Evolutionary conservation across 805 yeast species (phyloP).

Genomic region (Candida pini): DNA sequence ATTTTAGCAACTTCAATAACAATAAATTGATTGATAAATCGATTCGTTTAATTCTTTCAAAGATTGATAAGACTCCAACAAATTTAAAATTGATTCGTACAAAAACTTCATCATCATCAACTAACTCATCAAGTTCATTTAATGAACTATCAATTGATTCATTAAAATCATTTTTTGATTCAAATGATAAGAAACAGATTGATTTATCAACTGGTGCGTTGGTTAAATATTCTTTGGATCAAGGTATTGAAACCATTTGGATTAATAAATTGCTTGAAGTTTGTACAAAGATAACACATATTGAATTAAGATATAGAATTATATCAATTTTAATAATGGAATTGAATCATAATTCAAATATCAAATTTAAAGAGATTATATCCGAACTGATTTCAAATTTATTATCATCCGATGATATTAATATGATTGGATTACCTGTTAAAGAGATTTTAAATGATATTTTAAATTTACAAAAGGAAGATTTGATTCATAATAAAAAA

Average conservation of each 20-base stretch:
- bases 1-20: constrained; percentile 11
- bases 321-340: constrained; percentile 44
- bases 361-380: constrained; percentile 14
- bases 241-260: constrained; percentile 38
- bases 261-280: constrained; percentile 51
- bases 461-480: constrained; percentile 39
- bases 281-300: constrained; percentile 67
- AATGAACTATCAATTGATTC: constrained; percentile 29
- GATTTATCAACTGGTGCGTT: constrained; percentile 50
- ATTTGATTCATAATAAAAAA: constrained; percentile 19
- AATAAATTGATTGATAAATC: constrained; percentile 23
- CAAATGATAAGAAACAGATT: constrained; percentile 57
- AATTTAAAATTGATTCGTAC: constrained; percentile 16
- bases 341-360: constrained; percentile 31
- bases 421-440: constrained; percentile 82
- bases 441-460: constrained; percentile 67
- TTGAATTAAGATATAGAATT: constrained; percentile 27
- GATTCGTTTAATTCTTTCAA: constrained; percentile 34
- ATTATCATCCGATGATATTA: constrained; percentile 64
- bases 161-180: constrained; percentile 56
- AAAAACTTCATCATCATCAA: constrained; percentile 3
- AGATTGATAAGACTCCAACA: constrained; percentile 22
- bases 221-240: constrained; percentile 35
- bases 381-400: constrained; percentile 36
- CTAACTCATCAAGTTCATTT: constrained; percentile 1